Evolutionary conservation across 139 green algal species (phyloP), one percentile per base, ranked within the genome.

Genomic region (Closterium sp.): DNA sequence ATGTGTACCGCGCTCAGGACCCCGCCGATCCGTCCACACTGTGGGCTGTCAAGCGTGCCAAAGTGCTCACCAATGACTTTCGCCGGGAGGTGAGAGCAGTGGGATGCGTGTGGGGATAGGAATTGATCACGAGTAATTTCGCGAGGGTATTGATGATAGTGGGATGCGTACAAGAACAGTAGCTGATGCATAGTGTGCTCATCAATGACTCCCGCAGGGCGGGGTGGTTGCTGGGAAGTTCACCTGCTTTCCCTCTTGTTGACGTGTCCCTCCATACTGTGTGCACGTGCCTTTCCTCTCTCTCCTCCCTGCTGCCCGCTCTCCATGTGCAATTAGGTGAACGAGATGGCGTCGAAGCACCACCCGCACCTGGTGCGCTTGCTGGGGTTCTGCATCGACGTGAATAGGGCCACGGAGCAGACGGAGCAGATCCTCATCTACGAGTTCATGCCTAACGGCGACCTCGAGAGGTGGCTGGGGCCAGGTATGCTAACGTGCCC

Each of bases 361-460:
- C 43, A 69, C 43, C 43, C 43, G 23, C 43, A 69, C 8, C 43
- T 69, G 84, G 84, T 87, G 84, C 84, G 31, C 19, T 21, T 33
- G 32, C 21, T 33, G 32, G 31, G 84, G 84, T 87, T 33, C 43
- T 69, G 43, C 43, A 28, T 69, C 3, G 43, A 69, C 23, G 21
- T 25, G 12, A 69, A 69, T 28, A 16, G 23, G 43, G 10, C 43
- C 8, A 69, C 43, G 43, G 43, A 69, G 43, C 43, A 69, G 43
- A 69, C 31, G 31, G 84, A 33, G 32, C 84, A 33, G 30, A 86
- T 86, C 30, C 83, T 86, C 83, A 8, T 86, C 30, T 86, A 86
- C 31, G 83, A 86, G 84, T 87, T 87, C 84, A 87, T 87, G 84
- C 84, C 84, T 23, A 87, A 87, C 8, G 84, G 84, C 84, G 32